Evolutionary conservation across 2,329 filamentous ascomycete genomes (phyloP), one percentile per base, ranked within the genome.

Genomic region (Furcasterigmium furcatum): DNA sequence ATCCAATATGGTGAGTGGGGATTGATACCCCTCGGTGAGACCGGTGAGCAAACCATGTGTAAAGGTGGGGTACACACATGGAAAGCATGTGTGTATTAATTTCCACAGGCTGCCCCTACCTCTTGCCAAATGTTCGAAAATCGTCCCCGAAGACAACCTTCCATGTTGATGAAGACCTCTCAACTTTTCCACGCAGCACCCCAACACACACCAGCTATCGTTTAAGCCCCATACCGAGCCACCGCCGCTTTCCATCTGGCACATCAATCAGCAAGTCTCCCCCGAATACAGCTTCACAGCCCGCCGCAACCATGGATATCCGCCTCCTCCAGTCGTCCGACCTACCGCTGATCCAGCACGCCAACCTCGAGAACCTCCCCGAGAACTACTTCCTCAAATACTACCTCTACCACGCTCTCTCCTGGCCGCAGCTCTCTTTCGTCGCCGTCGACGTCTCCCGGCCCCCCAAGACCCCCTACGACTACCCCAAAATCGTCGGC

Each of bases 361-460:
- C 92, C 64, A 97, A 99, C 76, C 91, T 99, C 65, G 95, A 95
- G 67, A 99, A 99, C 75, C 80, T 99, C 44, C 94, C 94, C 54
- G 94, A 99, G 71, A 99, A 99, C 78, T 99, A 99, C 81, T 97
- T 97, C 68, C 88, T 96, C 72, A 99, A 99, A 80, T 99, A 99
- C 79, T 99, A 99, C 76, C 84, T 99, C 62, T 99, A 99, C 80
- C 94, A 99, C 71, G 91, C 92, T 14, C 84, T 97, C 55, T 95
- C 91, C 58, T 99, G 94, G 94, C 94, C 94, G 38, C 92, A 97
- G 72, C 83, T 99, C 54, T 92, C 87, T 70, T 97, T 91, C 70
- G 92, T 99, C 46, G 94, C 94, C 57, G 91, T 99, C 58, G 92
- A 97, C 67, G 85, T 91, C 47, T 88, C 87, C 18, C 82, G 90